Evolutionary conservation across 2,329 filamentous ascomycete genomes (phyloP).

Genomic region (Tolypocladium tundrense): DNA sequence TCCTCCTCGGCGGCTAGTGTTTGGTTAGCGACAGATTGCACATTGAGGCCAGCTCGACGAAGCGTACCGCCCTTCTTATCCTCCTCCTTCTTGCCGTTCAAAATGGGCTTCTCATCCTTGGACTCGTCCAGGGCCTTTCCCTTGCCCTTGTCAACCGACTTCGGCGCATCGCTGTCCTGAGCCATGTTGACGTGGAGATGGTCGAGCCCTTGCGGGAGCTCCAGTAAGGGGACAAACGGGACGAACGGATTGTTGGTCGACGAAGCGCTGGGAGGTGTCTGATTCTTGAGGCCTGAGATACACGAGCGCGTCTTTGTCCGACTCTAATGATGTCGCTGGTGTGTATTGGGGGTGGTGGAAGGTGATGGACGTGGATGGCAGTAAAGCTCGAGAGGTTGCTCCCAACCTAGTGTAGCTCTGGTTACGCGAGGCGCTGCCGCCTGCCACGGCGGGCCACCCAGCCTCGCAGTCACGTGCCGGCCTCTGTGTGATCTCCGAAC

Average conservation of each 20-base stretch:
- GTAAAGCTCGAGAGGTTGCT: constrained; percentile 20
- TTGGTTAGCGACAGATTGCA: constrained; percentile 11
- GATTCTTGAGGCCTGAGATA: not conserved
- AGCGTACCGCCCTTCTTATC: constrained; percentile 43
- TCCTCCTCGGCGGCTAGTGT: constrained; percentile 55
- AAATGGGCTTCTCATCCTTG: constrained; percentile 57
- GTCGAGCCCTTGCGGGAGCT: constrained; percentile 17
- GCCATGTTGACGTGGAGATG: constrained; percentile 57
- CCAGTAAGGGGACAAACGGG: constrained; percentile 5
- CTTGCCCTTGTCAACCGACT: constrained; percentile 88
- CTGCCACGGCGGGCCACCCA: constrained; percentile 17
- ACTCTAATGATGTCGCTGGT: not conserved
- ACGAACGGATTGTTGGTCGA: not conserved
- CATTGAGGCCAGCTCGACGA: constrained; percentile 4
- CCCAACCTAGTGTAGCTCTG: constrained; percentile 18
- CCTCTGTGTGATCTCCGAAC: constrained; percentile 2
- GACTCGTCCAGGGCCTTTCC: constrained; percentile 72
- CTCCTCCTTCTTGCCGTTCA: constrained; percentile 71
- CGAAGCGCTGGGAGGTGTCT: not conserved
- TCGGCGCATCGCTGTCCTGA: constrained; percentile 81
- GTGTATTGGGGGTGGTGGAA: constrained; percentile 18
- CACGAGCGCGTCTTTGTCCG: not conserved
- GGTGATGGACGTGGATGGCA: constrained; percentile 24
- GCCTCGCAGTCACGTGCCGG: constrained; percentile 21
- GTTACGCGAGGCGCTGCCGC: constrained; percentile 37